These are phyloP conservation scores for Paraphoma chrysanthemicola DNA, from an alignment of 2,329 filamentous ascomycete genomes.

Conservation along the genomic window DNA sequence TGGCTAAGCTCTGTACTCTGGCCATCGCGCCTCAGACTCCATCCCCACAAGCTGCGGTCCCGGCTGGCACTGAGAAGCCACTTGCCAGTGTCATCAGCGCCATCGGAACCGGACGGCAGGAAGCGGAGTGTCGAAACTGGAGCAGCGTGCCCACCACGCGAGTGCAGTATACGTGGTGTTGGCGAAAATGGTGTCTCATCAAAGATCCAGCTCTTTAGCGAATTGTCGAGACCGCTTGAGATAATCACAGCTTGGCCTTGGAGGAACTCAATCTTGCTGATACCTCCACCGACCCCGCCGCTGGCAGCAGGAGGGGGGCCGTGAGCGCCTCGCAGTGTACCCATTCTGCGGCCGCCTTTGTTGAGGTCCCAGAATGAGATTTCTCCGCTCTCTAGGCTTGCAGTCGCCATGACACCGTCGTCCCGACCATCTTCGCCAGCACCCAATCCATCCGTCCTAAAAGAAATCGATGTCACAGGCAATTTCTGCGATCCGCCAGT, in stretches of 20 bases:
- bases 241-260: conserved; percentile 87
- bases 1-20: conserved; percentile 95
- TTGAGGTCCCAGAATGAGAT: conserved; percentile 97
- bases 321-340: conserved; percentile 86
- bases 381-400: conserved; percentile 79
- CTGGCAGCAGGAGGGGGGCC: conserved; percentile 70
- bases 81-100: conserved; percentile 85
- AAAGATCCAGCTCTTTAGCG: conserved; percentile 95
- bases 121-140: conserved; percentile 85
- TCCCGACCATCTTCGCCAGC: conserved; percentile 84
- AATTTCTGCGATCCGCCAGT: conserved; percentile 66
- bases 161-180: conserved; percentile 83
- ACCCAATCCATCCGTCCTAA: conserved; percentile 86
- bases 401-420: conserved; percentile 93
- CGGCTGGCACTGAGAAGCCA: conserved; percentile 90
- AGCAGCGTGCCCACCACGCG: conserved; percentile 85
- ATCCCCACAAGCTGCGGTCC: conserved; percentile 93
- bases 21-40: conserved; percentile 91
- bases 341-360: conserved; percentile 82
- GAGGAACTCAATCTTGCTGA: conserved; percentile 89
- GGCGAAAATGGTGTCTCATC: conserved; percentile 90
- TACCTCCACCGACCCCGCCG: conserved; percentile 70
- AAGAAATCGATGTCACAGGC: conserved; percentile 82
- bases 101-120: conserved; percentile 86
- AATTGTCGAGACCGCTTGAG: conserved; percentile 91